These are phyloP conservation scores for Puccinia novopanici DNA, from an alignment of 1,284 basidiomycete species.

Conservation along the genomic window DNA sequence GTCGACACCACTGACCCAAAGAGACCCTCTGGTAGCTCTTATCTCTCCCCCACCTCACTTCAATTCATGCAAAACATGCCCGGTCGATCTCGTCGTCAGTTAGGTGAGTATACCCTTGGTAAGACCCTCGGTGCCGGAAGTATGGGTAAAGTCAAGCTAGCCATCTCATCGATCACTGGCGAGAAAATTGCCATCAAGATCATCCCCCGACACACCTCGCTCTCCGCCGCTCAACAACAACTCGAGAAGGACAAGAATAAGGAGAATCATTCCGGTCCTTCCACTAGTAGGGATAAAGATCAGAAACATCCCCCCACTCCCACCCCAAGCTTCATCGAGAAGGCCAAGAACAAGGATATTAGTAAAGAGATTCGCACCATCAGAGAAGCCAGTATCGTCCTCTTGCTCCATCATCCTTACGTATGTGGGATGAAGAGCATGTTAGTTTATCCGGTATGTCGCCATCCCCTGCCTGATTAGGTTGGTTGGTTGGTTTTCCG, in stretches of 20 bases:
- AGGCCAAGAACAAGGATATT: conserved; percentile 79
- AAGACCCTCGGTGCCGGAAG: conserved; percentile 97
- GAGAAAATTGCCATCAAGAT: conserved; percentile 99
- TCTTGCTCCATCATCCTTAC: conserved; percentile 95
- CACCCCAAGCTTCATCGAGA: conserved; percentile 68
- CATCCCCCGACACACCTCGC: conserved; percentile 76
- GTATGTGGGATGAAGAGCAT: conserved; percentile 99
- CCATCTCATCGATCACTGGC: conserved; percentile 80
- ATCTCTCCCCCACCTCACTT: conserved; percentile 5
- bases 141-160: conserved; percentile 99
- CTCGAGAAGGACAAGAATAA: conserved; percentile 28
- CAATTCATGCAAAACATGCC: conserved; percentile 18
- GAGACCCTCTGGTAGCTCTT: background rate
- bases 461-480: too few relatives aligned
- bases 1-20: background rate
- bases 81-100: conserved; percentile 60
- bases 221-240: conserved; percentile 60
- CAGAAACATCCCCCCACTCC: conserved; percentile 55
- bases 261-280: conserved; percentile 62
- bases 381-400: conserved; percentile 87
- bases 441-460: conserved; percentile 73
- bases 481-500: background rate
- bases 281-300: conserved; percentile 55
- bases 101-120: conserved; percentile 93
- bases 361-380: conserved; percentile 95